Evolutionary conservation across 352 stramenopile genomes (phyloP), one percentile per base, ranked within the genome.

Genomic region (Aphanomyces cochlioides): DNA sequence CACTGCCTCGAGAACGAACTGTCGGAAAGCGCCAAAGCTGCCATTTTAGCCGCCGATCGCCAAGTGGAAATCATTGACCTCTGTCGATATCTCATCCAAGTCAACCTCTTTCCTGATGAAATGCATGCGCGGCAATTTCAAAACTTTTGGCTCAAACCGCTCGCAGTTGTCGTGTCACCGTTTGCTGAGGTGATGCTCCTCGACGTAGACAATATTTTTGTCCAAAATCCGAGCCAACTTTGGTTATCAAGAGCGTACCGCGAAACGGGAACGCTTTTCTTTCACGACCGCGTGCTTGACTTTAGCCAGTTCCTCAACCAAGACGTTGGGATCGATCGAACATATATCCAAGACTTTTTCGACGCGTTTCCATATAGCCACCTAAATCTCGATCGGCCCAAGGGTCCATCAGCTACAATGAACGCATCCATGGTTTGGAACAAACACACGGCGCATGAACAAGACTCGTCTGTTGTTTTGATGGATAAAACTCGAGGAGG

Each of bases 101-200:
- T 19, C 10, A 39, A 40, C 53, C 15, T 43, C 12, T 39, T 66
- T 6, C 17, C 54, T 19, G n/a, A 19, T 19, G 45, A n/a, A 19
- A 19, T n/a, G 13, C 13, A n/a, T 19, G 45, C 45, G 45, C 38
- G 7, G 4, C 67, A 75, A 28, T 83, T 81, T 48, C 69, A 76
- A 45, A 81, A 67, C 56, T 83, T 69, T 71, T 83, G 75, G 72
- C 72, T 83, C 56, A 83, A 83, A 58, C 78, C 77, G 5, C 75
- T 84, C 28, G 78, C 78, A 34, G 5, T 92, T 3, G 34, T 91
- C 6, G 83, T 87, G 64, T 92, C 85, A 12, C 76, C 71, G 6
- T 91, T 93, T 48, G 67, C 82, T 43, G 79, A 93, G 54, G 67
- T 92, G 41, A 90, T 92, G 85, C 67, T 92, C 28, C 59, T 92